These are phyloP conservation scores for Patellaria atrata DNA, from an alignment of 495 filamentous ascomycete genomes.

Conservation along the genomic window DNA sequence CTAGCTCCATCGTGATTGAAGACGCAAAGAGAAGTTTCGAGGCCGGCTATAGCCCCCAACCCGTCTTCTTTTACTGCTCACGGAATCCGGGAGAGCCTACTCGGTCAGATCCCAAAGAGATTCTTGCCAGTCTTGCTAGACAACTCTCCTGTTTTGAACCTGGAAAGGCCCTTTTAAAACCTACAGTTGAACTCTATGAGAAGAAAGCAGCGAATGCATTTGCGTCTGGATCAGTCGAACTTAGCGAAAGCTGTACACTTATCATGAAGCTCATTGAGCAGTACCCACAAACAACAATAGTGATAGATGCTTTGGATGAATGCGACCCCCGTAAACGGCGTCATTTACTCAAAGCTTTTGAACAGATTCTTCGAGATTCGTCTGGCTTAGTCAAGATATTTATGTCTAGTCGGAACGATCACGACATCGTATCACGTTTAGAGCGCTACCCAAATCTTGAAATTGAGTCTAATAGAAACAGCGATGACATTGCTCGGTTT, in stretches of 20 bases:
- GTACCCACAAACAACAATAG: constrained; percentile 22
- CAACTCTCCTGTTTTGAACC: constrained; percentile 6
- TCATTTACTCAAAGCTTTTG: constrained; percentile 24
- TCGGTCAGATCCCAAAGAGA: constrained; percentile 5
- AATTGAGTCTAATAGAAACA: constrained; percentile 22
- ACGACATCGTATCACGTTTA: constrained; percentile 24
- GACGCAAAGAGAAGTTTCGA: constrained; percentile 5
- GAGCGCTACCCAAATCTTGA: constrained; percentile 20
- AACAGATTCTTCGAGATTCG: constrained; percentile 21
- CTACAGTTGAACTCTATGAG: constrained; percentile 3
- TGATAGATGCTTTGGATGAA: constrained; percentile 37
- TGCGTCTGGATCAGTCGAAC: constrained; percentile 4
- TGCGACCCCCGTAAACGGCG: constrained; percentile 23
- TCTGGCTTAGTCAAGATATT: constrained; percentile 27
- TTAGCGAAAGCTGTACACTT: constrained; percentile 4
- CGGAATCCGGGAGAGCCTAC: constrained; percentile 10
- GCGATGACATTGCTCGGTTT: constrained; percentile 23
- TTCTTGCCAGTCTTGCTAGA: constrained; percentile 7
- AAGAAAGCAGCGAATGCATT: constrained; percentile 4
- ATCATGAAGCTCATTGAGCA: constrained; percentile 8
- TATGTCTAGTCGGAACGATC: constrained; percentile 27
- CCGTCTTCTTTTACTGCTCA: constrained; percentile 16
- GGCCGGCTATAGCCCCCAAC: constrained; percentile 6
- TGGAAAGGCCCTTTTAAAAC: constrained; percentile 4
- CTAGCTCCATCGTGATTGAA: constrained; percentile 16